Conservation (phyloP, 345 rosid genomes). For the Clarkia xantiana region DNA sequence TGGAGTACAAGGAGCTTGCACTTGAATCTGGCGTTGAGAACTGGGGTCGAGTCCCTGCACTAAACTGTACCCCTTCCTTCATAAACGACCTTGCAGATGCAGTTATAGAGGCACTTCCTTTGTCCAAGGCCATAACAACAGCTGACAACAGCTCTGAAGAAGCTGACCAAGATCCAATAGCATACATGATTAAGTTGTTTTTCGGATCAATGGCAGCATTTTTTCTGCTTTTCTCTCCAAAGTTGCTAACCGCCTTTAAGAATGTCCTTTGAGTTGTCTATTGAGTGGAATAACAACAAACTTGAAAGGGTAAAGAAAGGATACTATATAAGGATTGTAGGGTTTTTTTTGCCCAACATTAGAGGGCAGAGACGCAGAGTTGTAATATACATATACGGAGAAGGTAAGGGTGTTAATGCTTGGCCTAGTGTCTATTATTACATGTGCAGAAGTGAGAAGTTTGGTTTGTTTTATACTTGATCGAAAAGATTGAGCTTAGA, state of each 20-base stretch:
- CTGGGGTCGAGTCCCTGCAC: constrained; percentile 89
- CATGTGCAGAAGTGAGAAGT: too few relatives aligned
- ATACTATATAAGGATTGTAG: too few relatives aligned
- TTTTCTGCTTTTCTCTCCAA: constrained; percentile 46
- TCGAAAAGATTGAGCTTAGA: too few relatives aligned
- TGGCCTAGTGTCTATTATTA: too few relatives aligned
- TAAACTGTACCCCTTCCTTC: constrained; percentile 68
- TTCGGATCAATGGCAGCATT: constrained; percentile 72
- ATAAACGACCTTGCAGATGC: constrained; percentile 87
- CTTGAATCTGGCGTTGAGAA: constrained; percentile 80
- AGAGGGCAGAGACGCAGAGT: too few relatives aligned
- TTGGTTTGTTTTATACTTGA: too few relatives aligned
- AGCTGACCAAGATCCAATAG: constrained; percentile 30
- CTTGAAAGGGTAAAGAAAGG: too few relatives aligned
- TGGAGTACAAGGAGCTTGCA: constrained; percentile 76
- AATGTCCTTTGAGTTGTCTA: constrained; percentile 19
- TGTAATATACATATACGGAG: too few relatives aligned
- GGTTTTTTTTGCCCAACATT: too few relatives aligned
- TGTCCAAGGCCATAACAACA: constrained; percentile 38
- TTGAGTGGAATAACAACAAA: too few relatives aligned
- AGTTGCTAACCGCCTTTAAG: constrained; percentile 42
- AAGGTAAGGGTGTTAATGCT: too few relatives aligned
- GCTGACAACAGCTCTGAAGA: constrained; percentile 27
- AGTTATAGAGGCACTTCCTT: constrained; percentile 70
- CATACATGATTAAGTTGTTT: constrained; percentile 41